Evolutionary conservation across 495 filamentous ascomycete species (phyloP), one percentile per base, ranked within the genome.

Genomic region (Penicillium cinerascens): DNA sequence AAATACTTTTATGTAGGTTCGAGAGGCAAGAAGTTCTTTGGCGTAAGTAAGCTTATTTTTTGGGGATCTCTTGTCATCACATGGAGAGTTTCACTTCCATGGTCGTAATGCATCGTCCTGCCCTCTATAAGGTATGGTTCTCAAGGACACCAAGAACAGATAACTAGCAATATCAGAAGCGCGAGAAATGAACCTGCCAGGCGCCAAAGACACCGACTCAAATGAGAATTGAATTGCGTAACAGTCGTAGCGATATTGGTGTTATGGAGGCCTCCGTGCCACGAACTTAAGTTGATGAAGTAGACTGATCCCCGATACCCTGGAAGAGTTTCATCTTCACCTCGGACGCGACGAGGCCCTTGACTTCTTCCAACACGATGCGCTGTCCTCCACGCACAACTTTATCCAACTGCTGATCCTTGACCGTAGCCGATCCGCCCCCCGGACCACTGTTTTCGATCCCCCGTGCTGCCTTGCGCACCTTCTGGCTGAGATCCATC

Each of bases 311-410:
- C 26, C 79, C 80, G 23, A 89, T 70, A 15, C 76, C 79, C 59
- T 86, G 86, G 69, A 98, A 98, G 0, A 98, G 75, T 66, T 82
- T 86, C 59, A 84, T 86, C 70, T 97, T 97, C 37, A 95, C 82
- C 55, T 90, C 85, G 16, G 82, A 83, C 2, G 89, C 89, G 68
- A 95, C 74, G 46, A 96, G 69, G 0, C 93, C 92, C 41, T 87
- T 87, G 49, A 84, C 81, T 75, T 98, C 93, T 69, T 96, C 93
- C 20, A 83, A 85, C 3, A 86, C 83, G 62, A 97, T 86, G 62
- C 90, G 88, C 58, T 86, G 85, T 38, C 89, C 83, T 37, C 91
- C 87, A 43, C 81, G 80, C 9, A 89, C 84, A 9, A 96, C 71
- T 75, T 95, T 93, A 11, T 88, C 87, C 47, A 97, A 63, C 58